phyloP scores from a whole-genome alignment of 73 alveolate species.

The Stentor coeruleus region DNA sequence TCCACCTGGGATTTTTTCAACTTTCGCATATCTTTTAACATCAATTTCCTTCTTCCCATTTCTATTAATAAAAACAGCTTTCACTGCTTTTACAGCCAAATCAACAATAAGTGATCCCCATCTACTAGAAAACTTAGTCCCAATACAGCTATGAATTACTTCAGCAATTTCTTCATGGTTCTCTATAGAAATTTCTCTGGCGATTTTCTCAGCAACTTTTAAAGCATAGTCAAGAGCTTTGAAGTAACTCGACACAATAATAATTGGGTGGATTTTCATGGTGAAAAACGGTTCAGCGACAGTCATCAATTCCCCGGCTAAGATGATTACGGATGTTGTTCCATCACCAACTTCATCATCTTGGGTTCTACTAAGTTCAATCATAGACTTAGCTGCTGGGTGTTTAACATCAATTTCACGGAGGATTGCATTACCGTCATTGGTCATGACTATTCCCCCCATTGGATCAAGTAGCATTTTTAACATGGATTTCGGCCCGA shows the following conservation, averaged over 20 bases:
- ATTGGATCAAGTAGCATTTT: conserved; percentile 96
- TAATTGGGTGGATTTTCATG: conserved; percentile 92
- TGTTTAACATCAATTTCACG: conserved; percentile 98
- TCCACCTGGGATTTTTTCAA: conserved; percentile 87
- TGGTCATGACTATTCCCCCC: conserved; percentile 98
- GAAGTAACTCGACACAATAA: conserved; percentile 90
- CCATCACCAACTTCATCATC: conserved; percentile 99
- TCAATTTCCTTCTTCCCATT: conserved; percentile 48
- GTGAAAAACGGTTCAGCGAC: conserved; percentile 88
- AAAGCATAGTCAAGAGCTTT: conserved; percentile 94
- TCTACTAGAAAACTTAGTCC: conserved; percentile 93
- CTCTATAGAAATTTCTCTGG: conserved; percentile 63
- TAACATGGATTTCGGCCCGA: conserved; percentile 99
- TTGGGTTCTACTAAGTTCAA: conserved; percentile 93
- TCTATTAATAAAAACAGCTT: conserved; percentile 74
- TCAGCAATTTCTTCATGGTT: conserved; percentile 76
- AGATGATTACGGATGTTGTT: conserved; percentile 97
- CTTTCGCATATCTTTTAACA: conserved; percentile 72
- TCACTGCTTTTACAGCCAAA: conserved; percentile 85
- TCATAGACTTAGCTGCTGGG: conserved; percentile 99
- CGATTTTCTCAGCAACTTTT: conserved; percentile 61
- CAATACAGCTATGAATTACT: no score
- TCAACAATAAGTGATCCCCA: conserved; percentile 89
- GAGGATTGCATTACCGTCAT: conserved; percentile 98
- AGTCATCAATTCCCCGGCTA: conserved; percentile 95